Evolutionary conservation across 768 basidiomycete genomes (phyloP).

Genomic region (Dacryopinax primogenitus): DNA sequence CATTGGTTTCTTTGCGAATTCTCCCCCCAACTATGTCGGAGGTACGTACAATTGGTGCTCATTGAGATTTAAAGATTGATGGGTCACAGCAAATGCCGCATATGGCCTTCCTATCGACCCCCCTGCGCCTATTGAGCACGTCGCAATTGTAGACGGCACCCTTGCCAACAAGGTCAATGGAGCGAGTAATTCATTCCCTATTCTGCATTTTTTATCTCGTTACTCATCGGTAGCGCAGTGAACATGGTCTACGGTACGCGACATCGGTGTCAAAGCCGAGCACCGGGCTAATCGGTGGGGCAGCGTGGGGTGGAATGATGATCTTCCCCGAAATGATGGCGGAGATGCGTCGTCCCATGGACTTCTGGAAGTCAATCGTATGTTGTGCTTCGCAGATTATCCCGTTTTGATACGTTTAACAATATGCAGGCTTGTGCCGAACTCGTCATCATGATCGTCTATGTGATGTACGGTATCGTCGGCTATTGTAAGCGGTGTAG

Average conservation of each 20-base stretch:
- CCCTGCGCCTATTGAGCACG: not conserved
- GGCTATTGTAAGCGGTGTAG: conserved; percentile 2
- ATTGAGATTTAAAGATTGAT: too few species aligned
- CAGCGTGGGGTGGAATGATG: conserved; percentile 17
- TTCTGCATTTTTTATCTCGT: not conserved
- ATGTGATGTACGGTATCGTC: conserved; percentile 35
- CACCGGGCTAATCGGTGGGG: not conserved
- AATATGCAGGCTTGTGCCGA: conserved; percentile 23
- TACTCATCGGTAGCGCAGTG: not conserved
- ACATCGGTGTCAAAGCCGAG: not conserved
- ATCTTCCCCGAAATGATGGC: conserved; percentile 34
- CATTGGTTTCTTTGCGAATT: conserved; percentile 43
- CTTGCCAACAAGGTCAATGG: conserved; percentile 32
- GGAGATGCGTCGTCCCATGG: conserved; percentile 55
- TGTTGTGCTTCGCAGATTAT: not conserved
- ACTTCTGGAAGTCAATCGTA: conserved; percentile 58
- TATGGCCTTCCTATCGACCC: conserved; percentile 1
- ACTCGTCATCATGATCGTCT: conserved; percentile 40
- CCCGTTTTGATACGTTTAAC: not conserved
- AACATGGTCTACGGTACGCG: conserved; percentile 3
- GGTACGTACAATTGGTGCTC: not conserved
- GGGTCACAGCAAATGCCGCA: conserved; percentile 1
- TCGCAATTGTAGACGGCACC: not conserved
- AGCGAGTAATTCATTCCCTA: not conserved
- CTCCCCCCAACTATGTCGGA: conserved; percentile 36